Conservation (phyloP, 768 basidiomycete genomes). For the Mycena galopus region DNA sequence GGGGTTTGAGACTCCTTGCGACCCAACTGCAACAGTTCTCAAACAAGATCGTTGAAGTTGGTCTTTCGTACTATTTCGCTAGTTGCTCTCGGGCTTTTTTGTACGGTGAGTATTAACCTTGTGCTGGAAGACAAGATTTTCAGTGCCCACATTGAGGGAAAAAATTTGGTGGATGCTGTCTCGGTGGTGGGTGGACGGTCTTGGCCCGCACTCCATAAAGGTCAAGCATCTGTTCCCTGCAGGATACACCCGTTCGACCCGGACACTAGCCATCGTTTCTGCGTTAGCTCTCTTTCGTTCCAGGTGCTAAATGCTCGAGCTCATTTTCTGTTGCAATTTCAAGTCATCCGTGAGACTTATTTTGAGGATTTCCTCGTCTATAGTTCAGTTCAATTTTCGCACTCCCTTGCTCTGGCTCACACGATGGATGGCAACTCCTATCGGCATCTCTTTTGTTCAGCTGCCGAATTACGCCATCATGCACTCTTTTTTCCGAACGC, state of each 20-base stretch:
- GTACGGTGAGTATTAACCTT: not conserved
- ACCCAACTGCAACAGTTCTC: not conserved
- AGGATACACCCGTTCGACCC: not conserved
- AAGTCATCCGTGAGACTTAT: too few species aligned
- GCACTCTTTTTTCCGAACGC: too few species aligned
- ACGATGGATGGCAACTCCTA: too few species aligned
- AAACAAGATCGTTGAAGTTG: slow-evolving; percentile 1
- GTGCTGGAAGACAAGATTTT: not conserved
- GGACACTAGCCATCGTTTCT: not conserved
- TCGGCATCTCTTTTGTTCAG: too few species aligned
- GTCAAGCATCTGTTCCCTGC: not conserved
- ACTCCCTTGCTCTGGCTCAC: too few species aligned
- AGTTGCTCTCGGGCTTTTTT: not conserved
- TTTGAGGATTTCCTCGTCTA: too few species aligned
- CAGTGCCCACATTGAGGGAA: not conserved
- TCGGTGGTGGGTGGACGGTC: not conserved
- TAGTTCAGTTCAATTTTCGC: too few species aligned
- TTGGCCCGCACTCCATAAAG: not conserved
- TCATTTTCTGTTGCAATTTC: too few species aligned
- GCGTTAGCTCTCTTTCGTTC: too few species aligned
- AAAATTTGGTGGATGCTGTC: not conserved
- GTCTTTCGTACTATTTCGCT: not conserved
- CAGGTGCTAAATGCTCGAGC: too few species aligned
- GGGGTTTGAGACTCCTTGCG: not conserved
- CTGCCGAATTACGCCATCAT: too few species aligned